Percentiles rank a stretch among this genome's conserved stretches.
Conservation (phyloP, 2,329 filamentous ascomycete species). For the Fusarium nelsonii region DNA sequence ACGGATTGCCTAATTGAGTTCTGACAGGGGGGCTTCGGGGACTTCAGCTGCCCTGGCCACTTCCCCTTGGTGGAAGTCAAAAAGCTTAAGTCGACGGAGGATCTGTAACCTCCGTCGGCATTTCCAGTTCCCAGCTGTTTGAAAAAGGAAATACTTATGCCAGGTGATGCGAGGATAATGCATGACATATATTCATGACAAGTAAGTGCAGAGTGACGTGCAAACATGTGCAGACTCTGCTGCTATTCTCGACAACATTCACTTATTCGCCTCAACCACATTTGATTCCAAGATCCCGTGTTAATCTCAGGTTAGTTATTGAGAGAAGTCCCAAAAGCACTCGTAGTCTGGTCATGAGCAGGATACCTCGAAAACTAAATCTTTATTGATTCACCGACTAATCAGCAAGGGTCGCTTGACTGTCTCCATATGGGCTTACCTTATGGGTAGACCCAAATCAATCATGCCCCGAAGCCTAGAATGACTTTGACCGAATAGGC, state of each 20-base stretch:
- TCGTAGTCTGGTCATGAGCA: not conserved
- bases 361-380: not conserved
- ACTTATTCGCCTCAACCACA: no score
- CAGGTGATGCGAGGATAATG: no score
- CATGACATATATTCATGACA: no score
- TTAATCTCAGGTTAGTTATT: no score
- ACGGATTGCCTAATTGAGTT: conserved; percentile 43
- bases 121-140: not conserved
- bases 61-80: not conserved
- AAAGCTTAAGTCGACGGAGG: not conserved
- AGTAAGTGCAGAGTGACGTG: no score
- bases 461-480: not conserved
- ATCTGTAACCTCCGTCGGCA: not conserved
- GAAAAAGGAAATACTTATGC: no score
- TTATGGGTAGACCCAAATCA: not conserved
- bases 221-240: no score
- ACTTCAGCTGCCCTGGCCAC: not conserved
- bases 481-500: not conserved
- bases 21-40: not conserved
- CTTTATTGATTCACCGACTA: not conserved
- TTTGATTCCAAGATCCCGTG: no score
- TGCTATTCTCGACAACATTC: no score
- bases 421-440: not conserved
- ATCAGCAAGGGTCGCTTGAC: not conserved
- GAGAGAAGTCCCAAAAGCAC: no score